Conservation (phyloP, 176 grass and related monocot species). For the Bromus sterilis region DNA sequence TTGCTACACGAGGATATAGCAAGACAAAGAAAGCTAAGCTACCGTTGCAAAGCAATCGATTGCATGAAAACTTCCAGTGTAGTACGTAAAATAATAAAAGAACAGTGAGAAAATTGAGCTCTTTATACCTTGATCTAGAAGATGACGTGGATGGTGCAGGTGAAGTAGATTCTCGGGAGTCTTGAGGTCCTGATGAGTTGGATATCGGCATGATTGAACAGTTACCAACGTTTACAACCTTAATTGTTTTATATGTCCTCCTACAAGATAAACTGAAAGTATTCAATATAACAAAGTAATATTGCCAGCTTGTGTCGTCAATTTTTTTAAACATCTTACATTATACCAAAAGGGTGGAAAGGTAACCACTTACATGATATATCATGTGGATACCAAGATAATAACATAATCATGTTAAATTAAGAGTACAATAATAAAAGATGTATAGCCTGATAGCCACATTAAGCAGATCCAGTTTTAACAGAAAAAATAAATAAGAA, state of each 20-base stretch:
- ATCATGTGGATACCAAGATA: slow-evolving; percentile 19
- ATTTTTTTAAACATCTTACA: background rate
- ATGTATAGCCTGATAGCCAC: background rate
- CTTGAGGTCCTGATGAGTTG: slow-evolving; percentile 28
- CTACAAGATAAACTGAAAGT: slow-evolving; percentile 13
- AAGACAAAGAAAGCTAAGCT: slow-evolving; percentile 2
- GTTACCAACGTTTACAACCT: slow-evolving; percentile 9
- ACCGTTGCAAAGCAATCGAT: slow-evolving; percentile 7
- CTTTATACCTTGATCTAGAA: slow-evolving; percentile 71
- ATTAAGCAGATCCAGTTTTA: background rate
- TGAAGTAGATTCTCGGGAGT: slow-evolving; percentile 38
- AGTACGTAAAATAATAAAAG: background rate
- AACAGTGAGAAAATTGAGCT: background rate
- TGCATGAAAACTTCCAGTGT: background rate
- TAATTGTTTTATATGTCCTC: slow-evolving; percentile 12
- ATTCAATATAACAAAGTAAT: slow-evolving; percentile 18
- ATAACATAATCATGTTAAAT: background rate
- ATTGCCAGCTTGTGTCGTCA: background rate
- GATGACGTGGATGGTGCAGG: slow-evolving; percentile 60
- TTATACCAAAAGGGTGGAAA: background rate
- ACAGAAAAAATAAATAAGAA: slow-evolving; percentile 6
- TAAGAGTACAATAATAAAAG: background rate
- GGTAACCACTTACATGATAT: background rate
- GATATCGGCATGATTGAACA: slow-evolving; percentile 46
- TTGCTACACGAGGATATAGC: background rate